These are phyloP conservation scores for Ajuga chamaepitys DNA, from an alignment of 257 asterid species.

Conservation along the genomic window DNA sequence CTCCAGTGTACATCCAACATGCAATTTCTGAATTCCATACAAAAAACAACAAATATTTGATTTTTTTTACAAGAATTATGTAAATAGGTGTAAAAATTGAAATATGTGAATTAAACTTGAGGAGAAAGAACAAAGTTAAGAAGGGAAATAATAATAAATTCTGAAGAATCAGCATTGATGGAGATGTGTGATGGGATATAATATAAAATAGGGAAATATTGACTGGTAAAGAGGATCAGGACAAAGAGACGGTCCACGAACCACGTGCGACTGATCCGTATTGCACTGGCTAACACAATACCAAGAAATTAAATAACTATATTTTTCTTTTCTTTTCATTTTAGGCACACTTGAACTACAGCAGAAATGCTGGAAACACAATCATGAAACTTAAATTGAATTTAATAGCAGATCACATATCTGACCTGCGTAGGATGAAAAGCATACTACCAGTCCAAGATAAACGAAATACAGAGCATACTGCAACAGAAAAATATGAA, in stretches of 20 bases:
- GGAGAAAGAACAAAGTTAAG: background rate
- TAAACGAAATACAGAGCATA: constrained; percentile 93
- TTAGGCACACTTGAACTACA: too few species aligned
- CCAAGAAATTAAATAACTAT: background rate
- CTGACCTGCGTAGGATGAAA: constrained; percentile 95
- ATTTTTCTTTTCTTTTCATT: too few species aligned
- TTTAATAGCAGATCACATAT: constrained; percentile 17
- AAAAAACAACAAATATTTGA: background rate
- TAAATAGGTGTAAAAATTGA: too few species aligned
- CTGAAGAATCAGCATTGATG: constrained; percentile 33
- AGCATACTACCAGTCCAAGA: constrained; percentile 86
- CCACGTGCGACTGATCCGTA: constrained; percentile 80
- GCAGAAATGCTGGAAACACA: background rate
- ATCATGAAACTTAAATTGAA: background rate
- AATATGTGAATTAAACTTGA: background rate
- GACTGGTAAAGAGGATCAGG: constrained; percentile 64
- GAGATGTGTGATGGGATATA: constrained; percentile 57
- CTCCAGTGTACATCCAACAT: constrained; percentile 98
- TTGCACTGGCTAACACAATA: constrained; percentile 33
- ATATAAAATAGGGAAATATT: constrained; percentile 32
- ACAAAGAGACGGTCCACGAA: constrained; percentile 74
- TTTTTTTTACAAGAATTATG: too few species aligned
- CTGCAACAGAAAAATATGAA: constrained; percentile 37
- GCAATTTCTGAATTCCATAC: constrained; percentile 55
- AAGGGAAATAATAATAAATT: constrained; percentile 15